Conservation (phyloP, 257 asterid species). For the Perilla frutescens region DNA sequence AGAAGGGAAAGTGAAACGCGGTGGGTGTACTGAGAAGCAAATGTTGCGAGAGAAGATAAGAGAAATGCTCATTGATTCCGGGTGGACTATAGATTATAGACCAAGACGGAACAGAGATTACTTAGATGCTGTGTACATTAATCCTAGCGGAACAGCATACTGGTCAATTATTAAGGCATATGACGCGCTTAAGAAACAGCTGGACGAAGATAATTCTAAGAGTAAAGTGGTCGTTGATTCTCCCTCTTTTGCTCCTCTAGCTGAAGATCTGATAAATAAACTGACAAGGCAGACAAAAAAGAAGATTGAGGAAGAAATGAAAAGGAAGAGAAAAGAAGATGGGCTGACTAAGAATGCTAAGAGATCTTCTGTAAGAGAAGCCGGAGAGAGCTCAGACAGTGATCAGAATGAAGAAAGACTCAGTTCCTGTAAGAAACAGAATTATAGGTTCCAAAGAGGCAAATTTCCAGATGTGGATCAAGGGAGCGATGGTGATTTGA, state of each 20-base stretch:
- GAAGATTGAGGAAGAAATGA: slow-evolving; percentile 84
- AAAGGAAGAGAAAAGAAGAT: slow-evolving; percentile 72
- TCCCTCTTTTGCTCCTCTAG: slow-evolving; percentile 67
- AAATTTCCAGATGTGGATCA: slow-evolving; percentile 41
- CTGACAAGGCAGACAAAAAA: slow-evolving; percentile 90
- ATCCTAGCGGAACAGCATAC: slow-evolving; percentile 88
- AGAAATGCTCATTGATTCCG: slow-evolving; percentile 76
- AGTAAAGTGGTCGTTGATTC: slow-evolving; percentile 51
- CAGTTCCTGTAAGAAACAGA: slow-evolving; percentile 54
- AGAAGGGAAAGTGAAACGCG: slow-evolving; percentile 66
- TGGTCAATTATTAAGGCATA: slow-evolving; percentile 98
- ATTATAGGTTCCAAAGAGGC: slow-evolving; percentile 45
- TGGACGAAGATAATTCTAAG: slow-evolving; percentile 56
- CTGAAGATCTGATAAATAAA: slow-evolving; percentile 80
- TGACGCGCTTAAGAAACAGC: slow-evolving; percentile 84
- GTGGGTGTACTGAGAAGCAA: slow-evolving; percentile 95
- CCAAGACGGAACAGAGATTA: slow-evolving; percentile 96
- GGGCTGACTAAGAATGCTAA: slow-evolving; percentile 42
- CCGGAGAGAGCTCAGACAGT: slow-evolving; percentile 56
- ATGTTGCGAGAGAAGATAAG: slow-evolving; percentile 82
- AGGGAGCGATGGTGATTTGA: slow-evolving; percentile 48
- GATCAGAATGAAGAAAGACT: slow-evolving; percentile 64
- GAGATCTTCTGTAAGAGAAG: slow-evolving; percentile 42
- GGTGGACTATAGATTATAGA: slow-evolving; percentile 95
- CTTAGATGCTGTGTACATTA: slow-evolving; percentile 92